A percentile compares a stretch with the other conserved stretches of the same genome.
Evolutionary conservation across 129 eudicot genomes (phyloP).

Genomic region (Scalesia atractyloides): DNA sequence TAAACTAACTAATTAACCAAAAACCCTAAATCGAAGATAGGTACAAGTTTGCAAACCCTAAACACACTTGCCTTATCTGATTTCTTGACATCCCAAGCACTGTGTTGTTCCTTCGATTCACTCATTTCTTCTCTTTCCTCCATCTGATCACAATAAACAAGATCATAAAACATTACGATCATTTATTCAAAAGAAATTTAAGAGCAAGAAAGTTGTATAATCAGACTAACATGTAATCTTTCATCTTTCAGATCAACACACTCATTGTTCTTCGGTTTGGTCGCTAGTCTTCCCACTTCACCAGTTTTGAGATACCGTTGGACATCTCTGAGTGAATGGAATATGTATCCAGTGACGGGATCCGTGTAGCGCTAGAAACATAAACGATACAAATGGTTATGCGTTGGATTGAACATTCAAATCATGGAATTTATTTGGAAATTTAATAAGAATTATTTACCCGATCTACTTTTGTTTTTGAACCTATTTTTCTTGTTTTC

Average conservation of each 20-base stretch:
- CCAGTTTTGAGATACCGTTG: conserved; percentile 75
- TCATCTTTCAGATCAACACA: no score
- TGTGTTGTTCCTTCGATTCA: no score
- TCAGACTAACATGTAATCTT: no score
- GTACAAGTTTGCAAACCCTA: not conserved
- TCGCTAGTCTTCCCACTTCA: conserved; percentile 42
- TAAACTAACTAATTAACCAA: not conserved
- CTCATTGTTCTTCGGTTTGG: conserved; percentile 37
- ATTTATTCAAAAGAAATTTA: no score
- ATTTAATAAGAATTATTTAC: conserved; percentile 35
- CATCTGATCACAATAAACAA: no score
- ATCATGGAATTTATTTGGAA: conserved; percentile 6
- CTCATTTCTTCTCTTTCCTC: no score
- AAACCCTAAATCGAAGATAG: not conserved
- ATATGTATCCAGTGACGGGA: conserved; percentile 71
- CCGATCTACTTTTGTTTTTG: conserved; percentile 44
- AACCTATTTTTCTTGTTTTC: conserved; percentile 41
- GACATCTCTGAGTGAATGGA: conserved; percentile 65
- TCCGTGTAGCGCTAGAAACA: conserved; percentile 52
- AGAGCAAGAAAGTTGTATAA: no score
- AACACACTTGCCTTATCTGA: no score
- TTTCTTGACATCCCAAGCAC: no score
- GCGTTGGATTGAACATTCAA: not conserved
- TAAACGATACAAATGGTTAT: not conserved
- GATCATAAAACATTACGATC: no score